Base-by-base conservation (phyloP, 306 rosid genomes). In the Rosa chinensis region DNA sequence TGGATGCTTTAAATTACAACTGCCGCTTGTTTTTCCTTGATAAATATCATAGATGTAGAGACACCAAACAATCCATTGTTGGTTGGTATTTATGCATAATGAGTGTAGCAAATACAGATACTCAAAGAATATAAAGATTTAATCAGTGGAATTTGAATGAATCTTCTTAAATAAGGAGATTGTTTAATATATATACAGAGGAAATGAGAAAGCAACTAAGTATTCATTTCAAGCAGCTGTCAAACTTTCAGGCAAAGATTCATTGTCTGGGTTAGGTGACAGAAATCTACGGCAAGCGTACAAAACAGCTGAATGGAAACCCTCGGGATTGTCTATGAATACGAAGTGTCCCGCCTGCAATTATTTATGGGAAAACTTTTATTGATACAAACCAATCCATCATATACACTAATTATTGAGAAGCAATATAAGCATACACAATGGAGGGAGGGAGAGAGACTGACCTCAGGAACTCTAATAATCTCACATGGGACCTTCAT, bases 401-500 rank as follows among this genome's bases (percentile, higher is more conserved):
- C 37, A 21, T 16, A 61, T 32, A 32, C 32, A 50, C 5, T 66
- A 66, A 7, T 3, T 66, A 17, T 3, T 8, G 28, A 66, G 20
- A 40, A 63, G 69, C 43, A 16, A 64, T 61, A 5, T 14, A 66
- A 66, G 43, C 56, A 53, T 44, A 37, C 35, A 55, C 17, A 76
- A 11, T 32, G 5, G 5, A 44, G 66, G 64, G 75, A 77, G 52
- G 44, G 78, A 47, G 75, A 84, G 79, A 77, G 55, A 73, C 55
- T 18, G 78, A 96, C 99, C 96, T 89, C 92, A 61, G 98, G 98
- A 88, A 91, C 94, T 73, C 99, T 86, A 47, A 96, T 81, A 61
- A 93, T 96, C 77, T 96, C 99, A 77, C 99, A 96, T 8, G 97
- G 94, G 72, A 93, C 98, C 62, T 87, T 86, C 99, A 96, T 96